Evolutionary conservation across 495 filamentous ascomycete genomes (phyloP).

Genomic region (Penicillium pancosmium): DNA sequence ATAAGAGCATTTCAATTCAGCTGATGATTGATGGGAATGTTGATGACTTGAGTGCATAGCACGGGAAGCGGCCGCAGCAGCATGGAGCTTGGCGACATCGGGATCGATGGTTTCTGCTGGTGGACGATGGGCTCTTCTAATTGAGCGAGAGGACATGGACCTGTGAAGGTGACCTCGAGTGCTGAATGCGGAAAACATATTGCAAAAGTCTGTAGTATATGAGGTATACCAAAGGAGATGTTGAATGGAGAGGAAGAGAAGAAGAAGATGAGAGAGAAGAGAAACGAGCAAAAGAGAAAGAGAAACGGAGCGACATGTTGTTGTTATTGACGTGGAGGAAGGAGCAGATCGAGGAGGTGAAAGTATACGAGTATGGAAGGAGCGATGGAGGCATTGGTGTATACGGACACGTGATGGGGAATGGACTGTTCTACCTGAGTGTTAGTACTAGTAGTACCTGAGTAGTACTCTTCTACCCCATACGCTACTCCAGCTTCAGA

Average conservation of each 20-base stretch:
- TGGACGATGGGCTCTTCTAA: slow-evolving; percentile 40
- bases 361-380: neutral
- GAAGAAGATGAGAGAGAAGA: neutral
- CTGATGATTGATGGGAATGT: slow-evolving; percentile 17
- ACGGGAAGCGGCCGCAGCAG: slow-evolving; percentile 66
- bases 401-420: no score
- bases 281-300: neutral
- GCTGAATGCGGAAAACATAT: slow-evolving; percentile 34
- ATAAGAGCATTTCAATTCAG: slow-evolving; percentile 34
- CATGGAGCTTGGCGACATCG: slow-evolving; percentile 60
- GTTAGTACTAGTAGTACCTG: no score
- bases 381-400: neutral
- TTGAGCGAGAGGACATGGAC: slow-evolving; percentile 66
- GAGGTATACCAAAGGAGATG: slow-evolving; percentile 10
- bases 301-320: neutral
- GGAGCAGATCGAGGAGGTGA: neutral
- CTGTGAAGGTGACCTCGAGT: slow-evolving; percentile 53
- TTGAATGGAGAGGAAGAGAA: neutral
- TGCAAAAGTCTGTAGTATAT: slow-evolving; percentile 29
- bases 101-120: slow-evolving; percentile 52
- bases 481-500: no score
- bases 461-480: no score
- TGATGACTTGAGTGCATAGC: slow-evolving; percentile 64
- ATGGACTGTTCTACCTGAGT: no score
- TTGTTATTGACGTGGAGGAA: neutral